Base-by-base conservation (phyloP, 331 rosid genomes). In the Quercus phellos region DNA sequence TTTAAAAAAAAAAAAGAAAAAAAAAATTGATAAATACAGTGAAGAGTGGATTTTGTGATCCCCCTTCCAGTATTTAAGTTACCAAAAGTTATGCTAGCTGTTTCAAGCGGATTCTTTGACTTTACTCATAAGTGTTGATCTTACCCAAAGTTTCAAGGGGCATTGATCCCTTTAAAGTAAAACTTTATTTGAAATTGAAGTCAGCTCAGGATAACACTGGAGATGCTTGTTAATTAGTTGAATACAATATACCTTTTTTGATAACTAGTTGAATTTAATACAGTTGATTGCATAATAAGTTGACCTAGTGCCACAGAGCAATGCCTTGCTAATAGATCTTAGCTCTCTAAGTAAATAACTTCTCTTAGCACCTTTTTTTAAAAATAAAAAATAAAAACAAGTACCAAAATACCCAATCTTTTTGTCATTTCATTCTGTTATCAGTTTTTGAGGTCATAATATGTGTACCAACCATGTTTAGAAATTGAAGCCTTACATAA, bases 271-370 rank as follows among this genome's bases (percentile, higher is more conserved):
- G 17, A 46, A 46, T 55, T 55, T 55, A 55, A 19, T 55, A 19
- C 8, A 55, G 3, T 59, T 1, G 34, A 26, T 59, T n/a, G 77
- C 34, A 6, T 73, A 43, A 16, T 22, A 75, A 51, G 8, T 72
- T 76, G 27, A 54, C 61, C 6, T 55, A 34, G 32, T 66, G 19
- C 68, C 67, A 56, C 51, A 46, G 60, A 74, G 68, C 71, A 66
- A 22, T 66, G 73, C 27, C 61, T 51, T 78, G 43, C 61, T 16
- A 27, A 72, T 30, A 17, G 56, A 81, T 70, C 24, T 26, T 76
- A 29, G 4, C 35, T 51, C 51, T 63, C 69, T 17, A 55, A 8
- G 26, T 17, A 1, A 10, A 14, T 32, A 24, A 13, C 26, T 21
- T 22, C 17, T 46, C 4, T 46, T 46, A 46, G 53, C 4, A 12